Conservation (phyloP, 169 alveolate genomes). For the Cyclospora cayetanensis region DNA sequence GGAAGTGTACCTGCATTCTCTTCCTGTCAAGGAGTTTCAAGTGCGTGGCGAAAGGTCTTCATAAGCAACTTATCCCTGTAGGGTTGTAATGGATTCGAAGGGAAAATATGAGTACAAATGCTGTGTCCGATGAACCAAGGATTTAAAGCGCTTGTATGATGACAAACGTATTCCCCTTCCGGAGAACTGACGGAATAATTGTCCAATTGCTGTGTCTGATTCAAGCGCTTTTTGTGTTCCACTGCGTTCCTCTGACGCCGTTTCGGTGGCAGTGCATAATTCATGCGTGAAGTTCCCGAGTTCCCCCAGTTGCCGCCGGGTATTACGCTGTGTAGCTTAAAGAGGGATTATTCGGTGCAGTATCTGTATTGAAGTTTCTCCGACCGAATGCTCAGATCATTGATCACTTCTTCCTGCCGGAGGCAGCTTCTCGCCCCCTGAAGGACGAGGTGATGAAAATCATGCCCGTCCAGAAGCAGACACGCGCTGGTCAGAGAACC, state of each 20-base stretch:
- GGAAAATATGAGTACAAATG: no score
- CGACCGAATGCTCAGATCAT: slow-evolving; percentile 76
- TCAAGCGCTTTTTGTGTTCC: neutral
- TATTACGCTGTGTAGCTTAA: no score
- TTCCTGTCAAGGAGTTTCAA: slow-evolving; percentile 99
- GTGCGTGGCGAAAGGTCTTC: slow-evolving; percentile 79
- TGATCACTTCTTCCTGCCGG: slow-evolving; percentile 94
- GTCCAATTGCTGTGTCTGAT: slow-evolving; percentile 64
- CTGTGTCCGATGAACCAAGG: no score
- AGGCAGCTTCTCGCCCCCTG: slow-evolving; percentile 82
- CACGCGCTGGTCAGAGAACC: slow-evolving; percentile 99
- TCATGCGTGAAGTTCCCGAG: no score
- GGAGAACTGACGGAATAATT: slow-evolving; percentile 48
- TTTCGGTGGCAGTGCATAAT: no score
- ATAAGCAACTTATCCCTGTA: no score
- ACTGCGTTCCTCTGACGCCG: no score
- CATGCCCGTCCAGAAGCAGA: slow-evolving; percentile 99
- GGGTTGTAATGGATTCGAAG: no score
- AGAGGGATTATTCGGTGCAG: no score
- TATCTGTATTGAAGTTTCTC: no score
- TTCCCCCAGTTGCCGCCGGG: no score
- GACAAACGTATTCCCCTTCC: slow-evolving; percentile 73
- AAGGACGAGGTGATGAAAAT: slow-evolving; percentile 99
- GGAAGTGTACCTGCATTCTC: slow-evolving; percentile 98
- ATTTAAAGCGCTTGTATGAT: slow-evolving; percentile 21